Evolutionary conservation across 164 flowering plant species (phyloP).

Genomic region (Macadamia integrifolia): DNA sequence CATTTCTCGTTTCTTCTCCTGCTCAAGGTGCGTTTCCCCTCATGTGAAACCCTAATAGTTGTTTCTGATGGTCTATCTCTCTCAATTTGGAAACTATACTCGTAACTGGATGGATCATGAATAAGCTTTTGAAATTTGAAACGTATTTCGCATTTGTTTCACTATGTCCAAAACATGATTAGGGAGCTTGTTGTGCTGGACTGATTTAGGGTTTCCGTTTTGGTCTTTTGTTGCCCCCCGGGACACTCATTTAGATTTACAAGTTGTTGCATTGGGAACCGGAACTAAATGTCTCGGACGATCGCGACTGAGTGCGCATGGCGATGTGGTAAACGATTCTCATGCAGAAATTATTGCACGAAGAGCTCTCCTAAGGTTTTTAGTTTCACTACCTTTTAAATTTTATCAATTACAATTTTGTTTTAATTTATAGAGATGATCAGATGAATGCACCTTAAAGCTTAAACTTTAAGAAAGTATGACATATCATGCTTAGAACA

Average conservation of each 20-base stretch:
- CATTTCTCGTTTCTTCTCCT: slow-evolving; percentile 87
- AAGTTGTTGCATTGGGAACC: slow-evolving; percentile 56
- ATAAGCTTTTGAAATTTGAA: too few relatives aligned
- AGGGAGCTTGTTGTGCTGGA: not conserved
- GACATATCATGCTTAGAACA: too few relatives aligned
- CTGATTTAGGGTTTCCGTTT: not conserved
- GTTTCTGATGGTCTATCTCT: too few relatives aligned
- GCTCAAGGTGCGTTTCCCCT: slow-evolving; percentile 42
- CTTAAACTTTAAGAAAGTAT: too few relatives aligned
- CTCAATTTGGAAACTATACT: too few relatives aligned
- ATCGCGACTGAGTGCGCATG: slow-evolving; percentile 51
- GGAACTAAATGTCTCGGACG: slow-evolving; percentile 11
- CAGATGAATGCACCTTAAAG: too few relatives aligned
- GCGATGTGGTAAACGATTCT: slow-evolving; percentile 87
- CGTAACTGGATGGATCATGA: too few relatives aligned
- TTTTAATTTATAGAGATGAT: not conserved
- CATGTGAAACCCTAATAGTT: slow-evolving; percentile 3
- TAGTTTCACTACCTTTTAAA: not conserved
- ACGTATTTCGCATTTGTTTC: too few relatives aligned
- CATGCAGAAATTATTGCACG: slow-evolving; percentile 90
- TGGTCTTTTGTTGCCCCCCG: not conserved
- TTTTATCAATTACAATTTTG: not conserved
- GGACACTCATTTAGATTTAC: slow-evolving; percentile 34
- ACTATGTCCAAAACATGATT: not conserved
- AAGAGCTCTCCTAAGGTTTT: slow-evolving; percentile 77